A percentile compares a stretch with the other conserved stretches of the same genome.
Conservation (phyloP, 805 yeast species). For the Ogataea nonfermentans region DNA sequence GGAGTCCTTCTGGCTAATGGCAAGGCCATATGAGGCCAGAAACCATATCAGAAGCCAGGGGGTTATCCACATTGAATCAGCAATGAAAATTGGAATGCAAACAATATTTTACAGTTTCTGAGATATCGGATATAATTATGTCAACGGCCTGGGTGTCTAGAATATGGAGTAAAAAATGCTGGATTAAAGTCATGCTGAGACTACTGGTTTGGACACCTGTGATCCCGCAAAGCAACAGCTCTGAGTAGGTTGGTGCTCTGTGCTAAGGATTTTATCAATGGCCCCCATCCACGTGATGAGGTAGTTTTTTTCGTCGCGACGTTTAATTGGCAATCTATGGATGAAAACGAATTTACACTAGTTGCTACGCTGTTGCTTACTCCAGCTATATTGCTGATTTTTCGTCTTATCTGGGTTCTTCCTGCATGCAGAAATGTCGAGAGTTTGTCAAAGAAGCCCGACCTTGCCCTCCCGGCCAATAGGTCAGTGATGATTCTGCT, state of each 20-base stretch:
- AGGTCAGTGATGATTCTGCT: conserved; percentile 54
- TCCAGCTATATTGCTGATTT: conserved; percentile 1
- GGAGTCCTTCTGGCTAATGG: conserved; percentile 16
- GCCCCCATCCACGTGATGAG: no score
- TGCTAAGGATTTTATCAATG: not conserved
- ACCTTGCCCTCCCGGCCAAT: not conserved
- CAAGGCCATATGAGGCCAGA: not conserved
- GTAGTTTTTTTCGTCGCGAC: conserved; percentile 6
- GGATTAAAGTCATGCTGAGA: no score
- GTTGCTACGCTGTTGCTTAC: conserved; percentile 14
- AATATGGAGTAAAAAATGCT: not conserved
- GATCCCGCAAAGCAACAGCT: not conserved
- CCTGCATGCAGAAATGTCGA: conserved; percentile 20
- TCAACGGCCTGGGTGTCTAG: not conserved
- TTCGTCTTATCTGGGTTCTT: conserved; percentile 24
- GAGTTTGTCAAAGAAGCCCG: not conserved
- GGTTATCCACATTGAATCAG: conserved; percentile 2
- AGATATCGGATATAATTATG: conserved; percentile 8
- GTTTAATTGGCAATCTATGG: conserved; percentile 12
- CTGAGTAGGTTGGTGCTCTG: not conserved
- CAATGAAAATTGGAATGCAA: not conserved
- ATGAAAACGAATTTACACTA: conserved; percentile 25
- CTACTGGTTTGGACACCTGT: no score
- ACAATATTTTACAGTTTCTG: conserved; percentile 7
- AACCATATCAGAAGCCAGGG: conserved; percentile 3